These are phyloP conservation scores for Sclerotinia minor DNA, from an alignment of 2,329 filamentous ascomycete species.

Conservation along the genomic window DNA sequence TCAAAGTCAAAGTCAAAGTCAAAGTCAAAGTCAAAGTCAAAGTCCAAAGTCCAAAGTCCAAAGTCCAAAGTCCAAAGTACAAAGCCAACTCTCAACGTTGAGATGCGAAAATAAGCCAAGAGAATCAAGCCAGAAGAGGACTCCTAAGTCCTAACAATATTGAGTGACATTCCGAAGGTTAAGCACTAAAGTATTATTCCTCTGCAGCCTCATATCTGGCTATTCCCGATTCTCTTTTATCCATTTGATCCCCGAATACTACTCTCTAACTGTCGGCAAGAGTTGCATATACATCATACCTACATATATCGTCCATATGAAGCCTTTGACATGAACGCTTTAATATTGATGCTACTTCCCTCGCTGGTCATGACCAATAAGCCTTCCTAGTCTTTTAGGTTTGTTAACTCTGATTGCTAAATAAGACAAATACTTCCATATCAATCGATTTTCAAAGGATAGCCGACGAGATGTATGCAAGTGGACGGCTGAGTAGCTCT, in stretches of 20 bases:
- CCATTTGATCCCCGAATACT: not conserved
- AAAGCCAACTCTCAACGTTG: no score
- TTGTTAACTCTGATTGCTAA: not conserved
- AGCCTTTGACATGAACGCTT: not conserved
- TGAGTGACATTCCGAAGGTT: not conserved
- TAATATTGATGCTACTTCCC: not conserved
- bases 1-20: no score
- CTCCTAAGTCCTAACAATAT: no score
- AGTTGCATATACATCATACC: not conserved
- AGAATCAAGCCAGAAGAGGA: no score
- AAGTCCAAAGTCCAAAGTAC: no score
- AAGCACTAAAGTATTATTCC: not conserved
- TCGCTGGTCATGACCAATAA: not conserved
- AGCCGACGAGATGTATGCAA: conserved; percentile 15
- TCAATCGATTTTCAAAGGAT: conserved; percentile 12
- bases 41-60: no score
- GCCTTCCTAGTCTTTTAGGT: not conserved
- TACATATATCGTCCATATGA: not conserved
- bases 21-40: no score
- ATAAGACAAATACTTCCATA: conserved; percentile 5
- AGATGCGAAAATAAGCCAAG: no score
- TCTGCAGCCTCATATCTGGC: conserved; percentile 3
- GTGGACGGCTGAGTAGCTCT: conserved; percentile 4
- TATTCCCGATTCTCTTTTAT: not conserved
- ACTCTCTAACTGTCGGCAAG: not conserved